Evolutionary conservation across 1,139 yeast genomes (phyloP), one percentile per base, ranked within the genome.

Genomic region (Yamadazyma conglobata): DNA sequence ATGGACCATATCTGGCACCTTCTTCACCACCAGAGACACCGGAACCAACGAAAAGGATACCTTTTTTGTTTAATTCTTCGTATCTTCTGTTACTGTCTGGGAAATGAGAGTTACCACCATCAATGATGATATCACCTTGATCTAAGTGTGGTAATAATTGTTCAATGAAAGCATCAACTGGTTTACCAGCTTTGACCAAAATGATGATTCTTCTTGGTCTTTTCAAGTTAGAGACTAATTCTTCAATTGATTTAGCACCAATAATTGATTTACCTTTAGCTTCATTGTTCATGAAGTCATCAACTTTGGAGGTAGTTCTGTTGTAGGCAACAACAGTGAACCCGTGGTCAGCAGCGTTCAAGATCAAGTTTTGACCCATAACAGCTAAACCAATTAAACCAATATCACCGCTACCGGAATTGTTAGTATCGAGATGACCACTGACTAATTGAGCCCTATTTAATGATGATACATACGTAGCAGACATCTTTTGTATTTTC

Each of bases 21-120:
- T 91, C 98, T 71, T 91, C 98, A 74, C 98, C 98, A 70, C 98
- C 98, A 52, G 97, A 91, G 45, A 91, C 98, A 83, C 98, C 98
- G 43, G 96, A 87, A 54, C 98, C 98, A 46, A 91, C 98, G 54
- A 88, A 91, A 47, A 80, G 72, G 57, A 89, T 80, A 30, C 95
- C 97, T 75, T 89, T 80, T 42, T 66, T 68, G 65, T 85, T 80
- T 62, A 91, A 79, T 56, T 87, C 95, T 36, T 76, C 93, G 73
- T 68, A 87, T 70, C 98, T 87, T 72, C 98, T 88, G 83, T 88
- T 88, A 39, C 96, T 65, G 70, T 91, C 98, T 64, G 96, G 96
- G 93, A 82, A 91, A 69, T 89, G 96, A 30, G 98, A 91, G 86
- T 91, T 91, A 76, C 98, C 98, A 71, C 98, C 98, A 57, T 91